Evolutionary conservation across 2,329 filamentous ascomycete genomes (phyloP).

Genomic region (Ophiosphaerella herpotricha): DNA sequence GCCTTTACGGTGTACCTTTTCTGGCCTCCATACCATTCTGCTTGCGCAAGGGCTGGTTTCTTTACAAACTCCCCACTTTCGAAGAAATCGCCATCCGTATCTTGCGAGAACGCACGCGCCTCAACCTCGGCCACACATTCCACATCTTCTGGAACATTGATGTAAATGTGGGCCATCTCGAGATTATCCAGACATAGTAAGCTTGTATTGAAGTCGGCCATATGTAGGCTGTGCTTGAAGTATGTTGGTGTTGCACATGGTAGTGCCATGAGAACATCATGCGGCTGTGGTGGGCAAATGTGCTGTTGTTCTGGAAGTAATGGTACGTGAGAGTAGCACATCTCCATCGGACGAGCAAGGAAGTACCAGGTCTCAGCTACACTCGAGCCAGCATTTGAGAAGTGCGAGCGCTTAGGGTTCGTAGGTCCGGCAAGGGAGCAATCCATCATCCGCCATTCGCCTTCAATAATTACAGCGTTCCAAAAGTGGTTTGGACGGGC

Average conservation of each 20-base stretch:
- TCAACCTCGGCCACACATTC: conserved; percentile 94
- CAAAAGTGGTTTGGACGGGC: conserved; percentile 96
- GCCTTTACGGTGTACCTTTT: conserved; percentile 96
- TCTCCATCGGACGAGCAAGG: conserved; percentile 81
- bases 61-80: conserved; percentile 86
- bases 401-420: conserved; percentile 77
- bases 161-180: conserved; percentile 88
- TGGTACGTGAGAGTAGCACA: conserved; percentile 95
- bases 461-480: conserved; percentile 92
- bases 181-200: conserved; percentile 84
- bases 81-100: conserved; percentile 88
- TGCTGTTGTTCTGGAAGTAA: conserved; percentile 88
- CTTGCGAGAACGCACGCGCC: conserved; percentile 76
- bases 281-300: conserved; percentile 83
- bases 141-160: conserved; percentile 85
- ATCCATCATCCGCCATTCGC: conserved; percentile 96
- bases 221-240: conserved; percentile 79
- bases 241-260: conserved; percentile 85
- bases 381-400: conserved; percentile 72
- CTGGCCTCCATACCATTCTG: conserved; percentile 83
- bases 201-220: conserved; percentile 91
- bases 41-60: conserved; percentile 87
- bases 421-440: conserved; percentile 90
- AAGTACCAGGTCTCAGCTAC: conserved; percentile 91
- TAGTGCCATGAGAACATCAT: conserved; percentile 83